Base-by-base conservation (phyloP, 106 monocot species). In the Narthecium ossifragum region DNA sequence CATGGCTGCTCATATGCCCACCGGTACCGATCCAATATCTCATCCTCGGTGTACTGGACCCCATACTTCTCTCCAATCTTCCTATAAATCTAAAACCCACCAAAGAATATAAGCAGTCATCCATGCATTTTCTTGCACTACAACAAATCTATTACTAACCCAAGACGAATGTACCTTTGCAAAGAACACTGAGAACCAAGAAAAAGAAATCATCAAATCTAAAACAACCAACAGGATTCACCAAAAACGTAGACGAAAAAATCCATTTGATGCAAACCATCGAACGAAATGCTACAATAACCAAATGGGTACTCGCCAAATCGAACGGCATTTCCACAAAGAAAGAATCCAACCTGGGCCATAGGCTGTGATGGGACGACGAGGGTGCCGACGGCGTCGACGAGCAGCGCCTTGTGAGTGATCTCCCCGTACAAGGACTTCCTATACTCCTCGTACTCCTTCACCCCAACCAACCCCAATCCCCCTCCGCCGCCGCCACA, bases 1-100 rank as follows among this genome's bases (percentile, higher is more conserved):
- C 98, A 99, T 13, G 98, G 91, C 63, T 91, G 91, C 51, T 70
- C 84, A 56, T 99, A 99, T 6, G 91, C 91, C 91, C 91, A 74
- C 6, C 98, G 69, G 55, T 99, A 99, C 32, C 98, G 69, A 43
- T 65, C 23, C 73, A 99, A 67, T 20, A 99, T 99, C 79, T 99
- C 98, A 51, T 91, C 59, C 47, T 99, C 98, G 5, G 87, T 79
- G 59, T 85, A 99, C 29, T 64, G 30, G 26, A 99, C 98, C 10
- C 98, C 98, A 55, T 99, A 99, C 40, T 99, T 99, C 72, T 91
- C 79, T 21, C 98, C 98, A 18, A 99, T 80, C 41, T 80, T 52
- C 73, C 76, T 81, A 63, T 99, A 99, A 23, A 99, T 80, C 98
- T 94, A 40, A 58, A 53, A 15, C 56, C 69, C n/a, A n/a, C n/a